Base-by-base conservation (phyloP, 768 basidiomycete species). In the Boletus speciosus region DNA sequence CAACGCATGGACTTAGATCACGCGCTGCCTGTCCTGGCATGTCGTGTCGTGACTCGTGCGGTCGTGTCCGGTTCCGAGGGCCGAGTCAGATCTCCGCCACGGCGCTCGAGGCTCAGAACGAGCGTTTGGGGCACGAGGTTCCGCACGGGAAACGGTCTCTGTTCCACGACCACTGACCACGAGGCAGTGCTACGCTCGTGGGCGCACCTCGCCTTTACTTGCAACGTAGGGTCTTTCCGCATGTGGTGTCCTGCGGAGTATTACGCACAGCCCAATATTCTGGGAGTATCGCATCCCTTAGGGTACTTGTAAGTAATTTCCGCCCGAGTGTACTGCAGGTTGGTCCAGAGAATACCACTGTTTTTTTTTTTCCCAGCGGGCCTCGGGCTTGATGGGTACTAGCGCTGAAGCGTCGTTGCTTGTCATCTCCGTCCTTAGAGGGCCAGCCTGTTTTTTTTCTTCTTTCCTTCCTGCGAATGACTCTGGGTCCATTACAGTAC, bases 261-360 rank as follows among this genome's bases (percentile, higher is more conserved):
- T 34, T 29, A 36, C 23, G 42, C 44, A 51, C 50, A 37, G 47
- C 58, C 36, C 35, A 37, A 40, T 52, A 39, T 41, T 49, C 43
- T 40, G 58, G 52, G 42, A 48, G 46, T 25, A 31, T 43, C 49
- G 48, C 43, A 32, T 47, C 64, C 56, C 60, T 62, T 47, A 48
- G 48, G 37, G 41, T 49, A 47, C 36, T 32, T 36, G 50, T 60
- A 65, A 67, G 51, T 66, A 66, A 66, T 66, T 66, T 66, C 66
- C 66, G 63, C 58, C 47, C 25, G 41, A 16, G n/a, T 25, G 34
- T 49, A 31, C 32, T 47, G 51, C 42, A 46, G 34, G 44, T 25
- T 44, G 54, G 36, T 40, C 34, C 52, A 53, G 41, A 38, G 47
- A 34, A 53, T 51, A 44, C 38, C 12, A 40, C 29, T 42, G 38